These are phyloP conservation scores for Pythium aquatile DNA, from an alignment of 352 stramenopile species.

Conservation along the genomic window DNA sequence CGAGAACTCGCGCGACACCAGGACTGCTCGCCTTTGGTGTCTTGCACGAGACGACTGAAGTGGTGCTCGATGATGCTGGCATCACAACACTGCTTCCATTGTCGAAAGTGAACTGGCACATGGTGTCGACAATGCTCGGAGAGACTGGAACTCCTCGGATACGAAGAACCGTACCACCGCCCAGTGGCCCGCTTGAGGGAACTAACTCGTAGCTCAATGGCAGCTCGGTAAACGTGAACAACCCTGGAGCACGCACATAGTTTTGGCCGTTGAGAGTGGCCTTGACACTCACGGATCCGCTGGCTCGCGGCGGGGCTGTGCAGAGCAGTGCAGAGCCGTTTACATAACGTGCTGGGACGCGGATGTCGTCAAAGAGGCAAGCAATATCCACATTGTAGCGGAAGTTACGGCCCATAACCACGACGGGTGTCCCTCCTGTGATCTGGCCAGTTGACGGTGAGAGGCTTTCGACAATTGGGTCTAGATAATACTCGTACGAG, in stretches of 20 bases:
- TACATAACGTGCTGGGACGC: slow-evolving; percentile 51
- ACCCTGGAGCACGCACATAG: slow-evolving; percentile 28
- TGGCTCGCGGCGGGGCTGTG: slow-evolving; percentile 40
- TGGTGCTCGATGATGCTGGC: not conserved
- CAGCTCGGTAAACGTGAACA: slow-evolving; percentile 49
- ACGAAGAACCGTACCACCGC: slow-evolving; percentile 34
- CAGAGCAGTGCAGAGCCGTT: slow-evolving; percentile 61
- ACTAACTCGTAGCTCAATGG: slow-evolving; percentile 47
- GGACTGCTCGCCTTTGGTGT: not conserved
- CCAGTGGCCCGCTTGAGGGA: slow-evolving; percentile 33
- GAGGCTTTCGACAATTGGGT: slow-evolving; percentile 41
- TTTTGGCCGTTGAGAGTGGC: slow-evolving; percentile 73
- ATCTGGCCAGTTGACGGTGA: slow-evolving; percentile 40
- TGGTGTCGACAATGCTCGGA: slow-evolving; percentile 5
- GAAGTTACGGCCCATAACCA: slow-evolving; percentile 65
- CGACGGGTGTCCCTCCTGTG: slow-evolving; percentile 55
- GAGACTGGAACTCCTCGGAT: slow-evolving; percentile 32
- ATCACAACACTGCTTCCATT: not conserved
- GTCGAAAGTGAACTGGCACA: slow-evolving; percentile 15
- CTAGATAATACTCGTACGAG: slow-evolving; percentile 64
- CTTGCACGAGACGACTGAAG: not conserved
- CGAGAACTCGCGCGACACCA: slow-evolving; percentile 23
- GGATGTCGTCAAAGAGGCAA: slow-evolving; percentile 53
- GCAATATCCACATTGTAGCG: slow-evolving; percentile 40
- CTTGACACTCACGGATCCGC: slow-evolving; percentile 33